Base-by-base conservation (phyloP, 225 moss, liverwort and hornwort species). In the Thuidium tamariscinum region DNA sequence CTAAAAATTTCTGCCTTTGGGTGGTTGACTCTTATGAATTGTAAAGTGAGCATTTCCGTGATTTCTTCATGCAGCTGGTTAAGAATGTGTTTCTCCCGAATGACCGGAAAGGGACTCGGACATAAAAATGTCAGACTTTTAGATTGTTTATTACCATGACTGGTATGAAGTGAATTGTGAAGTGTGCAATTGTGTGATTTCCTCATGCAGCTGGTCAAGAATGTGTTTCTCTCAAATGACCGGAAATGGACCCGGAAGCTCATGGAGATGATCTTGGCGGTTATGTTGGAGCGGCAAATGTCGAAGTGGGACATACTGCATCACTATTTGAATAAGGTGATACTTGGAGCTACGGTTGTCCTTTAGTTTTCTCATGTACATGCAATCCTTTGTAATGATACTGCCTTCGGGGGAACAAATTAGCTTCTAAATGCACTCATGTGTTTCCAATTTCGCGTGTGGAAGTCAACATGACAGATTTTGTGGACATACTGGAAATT, bases 261-360 rank as follows among this genome's bases (percentile, higher is more conserved):
- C 71, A 91, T 94, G 90, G 98, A 99, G 88, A 94, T 99, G 87
- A 88, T 99, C 37, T 90, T 99, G 85, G 96, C 98, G 57, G 77
- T 99, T 44, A 49, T 93, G 74, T 87, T 99, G 89, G 98, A 99
- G 90, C 96, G 94, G 82, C 92, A 93, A 83, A 91, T 97, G 93
- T 93, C 97, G 46, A 99, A 99, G 77, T 99, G 98, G 98, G 98
- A 99, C 84, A 97, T 99, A 83, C 81, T 99, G 74, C 92, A 95
- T 93, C 90, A 90, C 83, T 99, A 99, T 91, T 85, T 99, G 82
- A 96, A 97, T 73, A 97, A 96, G 97, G 97, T 97, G 69, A 83
- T 56, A 34, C 42, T 76, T 69, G 49, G 59, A 59, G 52, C 57
- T 77, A 64, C 41, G 36, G 42, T 44, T 81, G 57, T 73, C 56